These are phyloP conservation scores for Senna siamea DNA, from an alignment of 306 rosid genomes.

Conservation along the genomic window DNA sequence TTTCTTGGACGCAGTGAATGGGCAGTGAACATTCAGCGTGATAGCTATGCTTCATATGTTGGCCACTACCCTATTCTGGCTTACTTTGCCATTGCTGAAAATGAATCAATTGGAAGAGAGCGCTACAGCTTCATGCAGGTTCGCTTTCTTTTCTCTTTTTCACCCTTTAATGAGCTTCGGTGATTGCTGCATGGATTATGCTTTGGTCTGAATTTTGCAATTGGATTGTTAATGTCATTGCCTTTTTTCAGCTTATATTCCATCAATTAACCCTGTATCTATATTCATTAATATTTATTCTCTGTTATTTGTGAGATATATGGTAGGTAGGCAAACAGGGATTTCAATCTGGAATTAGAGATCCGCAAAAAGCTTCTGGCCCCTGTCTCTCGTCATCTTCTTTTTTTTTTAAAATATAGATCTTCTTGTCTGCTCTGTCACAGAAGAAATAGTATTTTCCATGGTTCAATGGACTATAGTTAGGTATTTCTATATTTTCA, in stretches of 20 bases:
- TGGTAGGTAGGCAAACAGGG: neutral
- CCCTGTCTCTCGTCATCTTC: neutral
- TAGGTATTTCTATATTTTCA: constrained; percentile 1
- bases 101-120: constrained; percentile 93
- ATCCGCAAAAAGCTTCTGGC: neutral
- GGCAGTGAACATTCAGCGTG: constrained; percentile 98
- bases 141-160: constrained; percentile 13
- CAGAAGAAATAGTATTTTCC: neutral
- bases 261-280: neutral
- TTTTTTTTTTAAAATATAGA: neutral
- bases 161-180: neutral
- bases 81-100: constrained; percentile 85
- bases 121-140: constrained; percentile 96
- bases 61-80: constrained; percentile 85
- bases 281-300: neutral
- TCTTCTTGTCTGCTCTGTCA: neutral
- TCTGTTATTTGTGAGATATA: neutral
- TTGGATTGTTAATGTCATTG: neutral
- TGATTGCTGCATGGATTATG: too few species aligned
- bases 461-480: neutral
- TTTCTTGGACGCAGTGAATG: constrained; percentile 63
- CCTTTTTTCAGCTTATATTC: neutral
- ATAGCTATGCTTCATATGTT: constrained; percentile 92
- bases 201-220: too few species aligned
- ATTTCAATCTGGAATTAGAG: neutral